Percentiles rank a stretch among this genome's conserved stretches.
Conservation (phyloP, 768 basidiomycete genomes). For the Lactifluus echinatus region DNA sequence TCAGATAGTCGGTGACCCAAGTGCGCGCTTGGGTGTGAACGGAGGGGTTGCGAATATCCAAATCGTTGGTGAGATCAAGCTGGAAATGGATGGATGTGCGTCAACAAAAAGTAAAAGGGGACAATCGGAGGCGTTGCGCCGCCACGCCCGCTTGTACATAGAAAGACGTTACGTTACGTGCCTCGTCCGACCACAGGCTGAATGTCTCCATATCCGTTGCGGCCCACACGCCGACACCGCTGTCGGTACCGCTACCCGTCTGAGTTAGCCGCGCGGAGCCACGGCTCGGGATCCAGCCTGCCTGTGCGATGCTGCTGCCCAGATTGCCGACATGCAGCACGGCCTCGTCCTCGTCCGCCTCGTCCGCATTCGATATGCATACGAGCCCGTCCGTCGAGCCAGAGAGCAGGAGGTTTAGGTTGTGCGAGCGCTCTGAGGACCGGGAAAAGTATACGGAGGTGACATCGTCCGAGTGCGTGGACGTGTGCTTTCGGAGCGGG, state of each 20-base stretch:
- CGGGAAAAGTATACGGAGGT: conserved; percentile 53
- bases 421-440: conserved; percentile 1
- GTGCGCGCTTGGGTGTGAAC: conserved; percentile 46
- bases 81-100: conserved; percentile 23
- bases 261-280: conserved; percentile 19
- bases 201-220: conserved; percentile 95
- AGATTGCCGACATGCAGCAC: conserved; percentile 75
- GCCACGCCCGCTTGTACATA: background rate
- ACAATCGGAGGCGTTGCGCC: background rate
- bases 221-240: conserved; percentile 74
- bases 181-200: conserved; percentile 73
- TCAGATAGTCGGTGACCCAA: conserved; percentile 77
- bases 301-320: conserved; percentile 73
- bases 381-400: conserved; percentile 81
- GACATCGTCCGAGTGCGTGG: conserved; percentile 91
- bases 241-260: conserved; percentile 27
- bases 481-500: conserved; percentile 66
- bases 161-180: conserved; percentile 22
- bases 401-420: conserved; percentile 47
- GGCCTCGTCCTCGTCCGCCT: conserved; percentile 85
- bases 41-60: conserved; percentile 60
- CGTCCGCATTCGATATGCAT: conserved; percentile 57
- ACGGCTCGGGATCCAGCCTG: conserved; percentile 47
- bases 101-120: background rate
- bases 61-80: conserved; percentile 49